Evolutionary conservation across 2,329 filamentous ascomycete species (phyloP).

Genomic region (Laburnicola sp.): DNA sequence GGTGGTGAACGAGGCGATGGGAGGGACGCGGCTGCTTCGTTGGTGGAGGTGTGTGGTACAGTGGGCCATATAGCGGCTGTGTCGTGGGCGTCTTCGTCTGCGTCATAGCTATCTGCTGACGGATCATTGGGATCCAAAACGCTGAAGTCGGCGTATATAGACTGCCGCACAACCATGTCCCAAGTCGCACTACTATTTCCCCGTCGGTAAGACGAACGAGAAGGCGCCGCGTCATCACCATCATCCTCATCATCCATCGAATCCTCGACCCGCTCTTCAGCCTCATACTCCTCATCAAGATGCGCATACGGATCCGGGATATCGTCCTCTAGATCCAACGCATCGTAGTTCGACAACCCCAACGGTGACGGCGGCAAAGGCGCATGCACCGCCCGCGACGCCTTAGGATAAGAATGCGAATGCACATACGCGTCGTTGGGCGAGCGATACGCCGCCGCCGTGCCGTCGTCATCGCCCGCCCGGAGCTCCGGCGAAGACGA

Average conservation of each 20-base stretch:
- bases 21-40: background rate
- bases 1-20: background rate
- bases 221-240: slow-evolving; percentile 17
- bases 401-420: slow-evolving; percentile 21
- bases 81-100: slow-evolving; percentile 27
- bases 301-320: slow-evolving; percentile 33
- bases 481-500: slow-evolving; percentile 25
- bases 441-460: slow-evolving; percentile 22
- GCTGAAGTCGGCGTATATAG: slow-evolving; percentile 25
- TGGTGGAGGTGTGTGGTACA: background rate
- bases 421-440: slow-evolving; percentile 40
- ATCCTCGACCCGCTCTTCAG: slow-evolving; percentile 17
- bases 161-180: slow-evolving; percentile 12
- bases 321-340: slow-evolving; percentile 45
- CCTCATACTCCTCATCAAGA: slow-evolving; percentile 36
- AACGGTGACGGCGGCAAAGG: slow-evolving; percentile 45
- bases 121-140: slow-evolving; percentile 26
- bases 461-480: slow-evolving; percentile 12
- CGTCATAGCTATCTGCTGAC: slow-evolving; percentile 31
- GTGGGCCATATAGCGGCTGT: slow-evolving; percentile 24
- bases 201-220: slow-evolving; percentile 11
- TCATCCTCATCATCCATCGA: slow-evolving; percentile 18
- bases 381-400: slow-evolving; percentile 30
- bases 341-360: slow-evolving; percentile 50
- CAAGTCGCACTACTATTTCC: slow-evolving; percentile 6